A percentile compares a stretch with the other conserved stretches of the same genome.
Evolutionary conservation across 176 grass and related monocot species (phyloP).

Genomic region (Puya raimondii): DNA sequence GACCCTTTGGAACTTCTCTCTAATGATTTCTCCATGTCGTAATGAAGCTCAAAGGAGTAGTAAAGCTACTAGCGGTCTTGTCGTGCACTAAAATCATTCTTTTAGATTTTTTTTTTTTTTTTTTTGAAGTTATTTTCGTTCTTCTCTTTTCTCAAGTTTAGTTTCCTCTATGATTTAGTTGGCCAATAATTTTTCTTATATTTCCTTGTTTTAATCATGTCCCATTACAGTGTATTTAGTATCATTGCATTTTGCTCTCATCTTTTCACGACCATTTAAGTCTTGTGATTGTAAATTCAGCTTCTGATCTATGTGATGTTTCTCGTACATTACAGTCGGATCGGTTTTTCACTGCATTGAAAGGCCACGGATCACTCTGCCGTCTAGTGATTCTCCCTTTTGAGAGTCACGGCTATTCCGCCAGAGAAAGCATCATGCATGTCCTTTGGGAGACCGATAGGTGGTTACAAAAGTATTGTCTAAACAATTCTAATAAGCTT

Average conservation of each 20-base stretch:
- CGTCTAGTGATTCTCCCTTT: conserved; percentile 95
- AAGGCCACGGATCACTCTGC: conserved; percentile 81
- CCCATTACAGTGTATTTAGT: background rate
- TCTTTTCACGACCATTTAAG: background rate
- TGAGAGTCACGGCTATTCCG: conserved; percentile 94
- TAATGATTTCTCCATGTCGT: no score
- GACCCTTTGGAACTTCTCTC: no score
- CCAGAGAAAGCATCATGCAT: conserved; percentile 97
- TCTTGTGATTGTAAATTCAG: background rate
- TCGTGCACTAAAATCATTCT: no score
- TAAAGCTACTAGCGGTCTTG: no score
- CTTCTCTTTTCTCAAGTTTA: no score
- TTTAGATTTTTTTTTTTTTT: no score
- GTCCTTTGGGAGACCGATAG: conserved; percentile 94
- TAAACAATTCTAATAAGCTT: conserved; percentile 37
- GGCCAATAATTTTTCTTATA: no score
- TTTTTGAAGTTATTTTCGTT: no score
- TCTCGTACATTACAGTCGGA: conserved; percentile 54
- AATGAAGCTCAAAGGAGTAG: no score
- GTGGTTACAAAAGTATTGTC: conserved; percentile 86
- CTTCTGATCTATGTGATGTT: background rate
- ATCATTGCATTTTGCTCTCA: background rate
- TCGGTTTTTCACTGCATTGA: conserved; percentile 97
- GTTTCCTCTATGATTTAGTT: no score
- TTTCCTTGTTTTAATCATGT: no score